Percentiles rank a stretch among this genome's conserved stretches.
Conservation (phyloP, 495 filamentous ascomycete genomes). For the Wilcoxina mikolae region DNA sequence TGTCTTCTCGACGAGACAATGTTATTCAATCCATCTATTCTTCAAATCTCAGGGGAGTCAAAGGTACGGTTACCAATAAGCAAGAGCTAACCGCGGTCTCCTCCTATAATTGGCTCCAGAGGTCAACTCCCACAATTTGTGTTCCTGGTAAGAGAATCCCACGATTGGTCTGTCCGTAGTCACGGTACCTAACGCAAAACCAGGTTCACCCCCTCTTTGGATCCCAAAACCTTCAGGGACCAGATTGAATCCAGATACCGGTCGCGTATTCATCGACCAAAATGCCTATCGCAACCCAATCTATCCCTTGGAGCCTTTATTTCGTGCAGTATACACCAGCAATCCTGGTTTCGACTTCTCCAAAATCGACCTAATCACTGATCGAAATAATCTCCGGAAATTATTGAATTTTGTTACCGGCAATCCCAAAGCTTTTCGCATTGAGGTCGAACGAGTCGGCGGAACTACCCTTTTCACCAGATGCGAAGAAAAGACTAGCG, state of each 20-base stretch:
- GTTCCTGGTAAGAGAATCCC: conserved; percentile 29
- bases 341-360: conserved; percentile 34
- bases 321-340: conserved; percentile 35
- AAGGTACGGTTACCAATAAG: background rate
- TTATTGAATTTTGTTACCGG: conserved; percentile 38
- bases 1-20: background rate
- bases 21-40: background rate
- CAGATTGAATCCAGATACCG: conserved; percentile 30
- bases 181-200: background rate
- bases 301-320: conserved; percentile 37
- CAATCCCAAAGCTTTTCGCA: conserved; percentile 31
- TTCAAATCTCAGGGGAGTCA: background rate
- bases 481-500: conserved; percentile 2
- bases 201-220: conserved; percentile 30
- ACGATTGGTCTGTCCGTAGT: background rate
- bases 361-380: conserved; percentile 36
- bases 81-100: conserved; percentile 13
- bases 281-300: conserved; percentile 34
- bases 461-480: conserved; percentile 8
- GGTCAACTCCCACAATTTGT: conserved; percentile 30
- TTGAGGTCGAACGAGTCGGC: conserved; percentile 31
- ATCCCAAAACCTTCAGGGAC: conserved; percentile 17
- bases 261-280: conserved; percentile 32
- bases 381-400: conserved; percentile 42
- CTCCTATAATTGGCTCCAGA: conserved; percentile 40